Conservation (phyloP, 2,329 filamentous ascomycete species). For the Alternaria sp. region DNA sequence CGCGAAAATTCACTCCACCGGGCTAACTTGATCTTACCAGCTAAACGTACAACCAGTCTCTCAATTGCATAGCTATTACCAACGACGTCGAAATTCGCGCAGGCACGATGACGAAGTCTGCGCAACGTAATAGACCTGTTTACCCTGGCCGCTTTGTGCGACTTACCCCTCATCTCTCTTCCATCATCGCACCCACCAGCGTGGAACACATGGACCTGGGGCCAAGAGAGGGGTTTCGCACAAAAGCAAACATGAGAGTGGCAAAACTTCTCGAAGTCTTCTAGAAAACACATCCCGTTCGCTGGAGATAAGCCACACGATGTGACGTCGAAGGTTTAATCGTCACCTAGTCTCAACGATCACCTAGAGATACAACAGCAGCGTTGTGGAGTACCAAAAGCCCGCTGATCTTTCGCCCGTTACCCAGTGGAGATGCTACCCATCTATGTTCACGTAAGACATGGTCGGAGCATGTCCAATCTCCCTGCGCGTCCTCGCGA, state of each 20-base stretch:
- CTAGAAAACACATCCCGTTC: not conserved
- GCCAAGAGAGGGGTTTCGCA: not conserved
- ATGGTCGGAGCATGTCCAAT: not conserved
- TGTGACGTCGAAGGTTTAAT: not conserved
- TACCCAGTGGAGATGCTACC: not conserved
- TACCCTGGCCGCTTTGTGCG: not conserved
- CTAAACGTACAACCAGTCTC: not conserved
- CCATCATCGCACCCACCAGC: conserved; percentile 1
- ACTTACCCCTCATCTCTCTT: not conserved
- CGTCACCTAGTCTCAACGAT: not conserved
- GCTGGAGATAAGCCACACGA: not conserved
- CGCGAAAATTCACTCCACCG: not conserved
- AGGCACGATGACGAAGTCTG: not conserved
- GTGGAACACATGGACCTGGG: not conserved
- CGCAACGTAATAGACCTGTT: not conserved
- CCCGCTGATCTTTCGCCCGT: not conserved
- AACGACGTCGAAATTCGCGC: not conserved
- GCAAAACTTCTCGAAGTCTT: conserved; percentile 10
- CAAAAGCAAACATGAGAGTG: not conserved
- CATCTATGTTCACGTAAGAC: not conserved
- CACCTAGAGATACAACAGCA: not conserved
- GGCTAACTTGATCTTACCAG: not conserved
- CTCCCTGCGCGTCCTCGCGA: not conserved
- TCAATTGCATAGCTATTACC: not conserved
- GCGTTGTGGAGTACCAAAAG: not conserved